Conservation (phyloP, 2,329 filamentous ascomycete species). For the Pseudogymnoascus sp. region DNA sequence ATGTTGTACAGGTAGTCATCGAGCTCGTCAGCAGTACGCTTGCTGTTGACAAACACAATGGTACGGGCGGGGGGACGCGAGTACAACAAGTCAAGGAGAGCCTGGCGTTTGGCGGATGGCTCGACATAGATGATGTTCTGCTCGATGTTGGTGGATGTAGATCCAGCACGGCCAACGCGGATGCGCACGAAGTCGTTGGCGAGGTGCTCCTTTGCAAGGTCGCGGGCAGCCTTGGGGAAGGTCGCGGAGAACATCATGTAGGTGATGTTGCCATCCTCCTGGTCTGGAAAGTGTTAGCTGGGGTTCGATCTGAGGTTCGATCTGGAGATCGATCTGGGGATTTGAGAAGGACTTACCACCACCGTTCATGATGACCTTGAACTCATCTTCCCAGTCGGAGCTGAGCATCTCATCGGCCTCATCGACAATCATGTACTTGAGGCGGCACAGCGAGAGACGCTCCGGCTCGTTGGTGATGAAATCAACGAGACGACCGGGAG, state of each 20-base stretch:
- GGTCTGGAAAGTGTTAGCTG: conserved; percentile 43
- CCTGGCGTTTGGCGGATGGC: conserved; percentile 58
- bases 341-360: conserved; percentile 54
- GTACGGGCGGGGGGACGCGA: conserved; percentile 67
- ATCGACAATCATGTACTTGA: conserved; percentile 79
- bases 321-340: background rate
- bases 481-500: conserved; percentile 78
- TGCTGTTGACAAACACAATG: conserved; percentile 84
- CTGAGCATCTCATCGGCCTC: conserved; percentile 92
- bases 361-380: conserved; percentile 70
- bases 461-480: conserved; percentile 64
- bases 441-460: conserved; percentile 63
- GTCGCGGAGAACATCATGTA: conserved; percentile 91
- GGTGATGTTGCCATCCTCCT: conserved; percentile 63
- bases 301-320: too few species aligned
- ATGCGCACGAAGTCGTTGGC: conserved; percentile 69
- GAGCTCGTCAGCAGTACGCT: conserved; percentile 68
- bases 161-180: conserved; percentile 79
- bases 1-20: conserved; percentile 84
- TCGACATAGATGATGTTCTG: conserved; percentile 69
- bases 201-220: conserved; percentile 71
- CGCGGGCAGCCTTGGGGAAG: conserved; percentile 73
- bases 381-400: conserved; percentile 68
- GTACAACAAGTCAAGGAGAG: conserved; percentile 65
- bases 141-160: conserved; percentile 72